Conservation (phyloP, 345 rosid species). For the Viola odorata region DNA sequence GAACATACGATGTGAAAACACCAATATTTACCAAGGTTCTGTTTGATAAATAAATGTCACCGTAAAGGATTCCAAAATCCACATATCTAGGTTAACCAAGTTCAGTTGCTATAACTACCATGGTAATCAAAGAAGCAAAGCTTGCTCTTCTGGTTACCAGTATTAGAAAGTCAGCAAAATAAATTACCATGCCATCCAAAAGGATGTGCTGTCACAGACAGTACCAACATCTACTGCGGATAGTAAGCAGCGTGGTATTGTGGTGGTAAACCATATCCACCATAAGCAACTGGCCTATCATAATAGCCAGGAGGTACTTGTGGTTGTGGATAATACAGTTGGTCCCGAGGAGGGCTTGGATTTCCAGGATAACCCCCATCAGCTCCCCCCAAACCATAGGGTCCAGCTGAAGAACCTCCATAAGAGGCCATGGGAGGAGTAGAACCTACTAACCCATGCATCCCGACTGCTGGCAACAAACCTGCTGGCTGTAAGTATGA, state of each 20-base stretch:
- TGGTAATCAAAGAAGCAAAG: slow-evolving; percentile 1
- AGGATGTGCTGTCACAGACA: slow-evolving; percentile 3
- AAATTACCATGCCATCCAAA: slow-evolving; percentile 8
- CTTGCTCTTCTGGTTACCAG: slow-evolving; percentile 14
- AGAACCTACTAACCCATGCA: slow-evolving; percentile 35
- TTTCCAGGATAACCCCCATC: slow-evolving; percentile 28
- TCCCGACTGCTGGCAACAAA: slow-evolving; percentile 27
- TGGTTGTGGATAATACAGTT: slow-evolving; percentile 24
- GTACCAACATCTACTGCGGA: slow-evolving; percentile 32
- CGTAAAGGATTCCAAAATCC: not conserved
- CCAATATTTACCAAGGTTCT: not conserved
- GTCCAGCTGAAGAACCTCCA: slow-evolving; percentile 34
- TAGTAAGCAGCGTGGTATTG: slow-evolving; percentile 46
- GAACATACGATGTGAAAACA: not conserved
- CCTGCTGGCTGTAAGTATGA: slow-evolving; percentile 41
- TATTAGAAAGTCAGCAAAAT: not conserved
- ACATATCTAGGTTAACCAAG: not conserved
- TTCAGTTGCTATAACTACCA: not conserved
- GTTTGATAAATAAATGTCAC: not conserved
- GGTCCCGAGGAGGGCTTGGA: slow-evolving; percentile 27
- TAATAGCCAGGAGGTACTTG: slow-evolving; percentile 32
- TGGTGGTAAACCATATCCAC: slow-evolving; percentile 40
- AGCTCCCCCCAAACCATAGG: slow-evolving; percentile 33
- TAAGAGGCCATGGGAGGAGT: slow-evolving; percentile 28
- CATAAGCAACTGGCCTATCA: slow-evolving; percentile 37